Evolutionary conservation across 257 asterid species (phyloP).

Genomic region (Asclepias syriaca): DNA sequence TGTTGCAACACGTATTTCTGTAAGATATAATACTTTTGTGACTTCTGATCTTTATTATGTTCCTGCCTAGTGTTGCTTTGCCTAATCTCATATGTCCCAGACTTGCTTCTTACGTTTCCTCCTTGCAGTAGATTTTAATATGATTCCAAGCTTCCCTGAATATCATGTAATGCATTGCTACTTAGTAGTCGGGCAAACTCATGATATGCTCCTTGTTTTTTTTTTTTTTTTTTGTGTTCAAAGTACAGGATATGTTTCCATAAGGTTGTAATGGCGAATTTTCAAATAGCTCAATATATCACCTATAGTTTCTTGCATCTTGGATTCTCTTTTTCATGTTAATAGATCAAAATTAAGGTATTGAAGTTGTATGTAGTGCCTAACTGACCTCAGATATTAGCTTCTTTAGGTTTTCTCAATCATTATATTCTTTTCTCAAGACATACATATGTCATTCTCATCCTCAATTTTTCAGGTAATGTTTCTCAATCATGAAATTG

Average conservation of each 20-base stretch:
- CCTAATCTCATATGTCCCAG: background rate
- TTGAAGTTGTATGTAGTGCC: background rate
- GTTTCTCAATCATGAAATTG: slow-evolving; percentile 84
- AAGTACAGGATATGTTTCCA: background rate
- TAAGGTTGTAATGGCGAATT: background rate
- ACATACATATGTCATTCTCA: background rate
- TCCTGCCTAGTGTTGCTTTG: background rate
- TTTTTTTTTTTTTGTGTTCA: background rate
- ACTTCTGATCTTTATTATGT: background rate
- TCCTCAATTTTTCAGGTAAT: slow-evolving; percentile 60
- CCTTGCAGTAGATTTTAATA: background rate
- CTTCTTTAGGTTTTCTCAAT: background rate
- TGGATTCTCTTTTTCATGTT: background rate
- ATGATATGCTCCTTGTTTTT: background rate
- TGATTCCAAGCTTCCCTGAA: background rate
- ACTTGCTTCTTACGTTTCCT: background rate
- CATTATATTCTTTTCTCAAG: background rate
- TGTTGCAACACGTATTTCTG: slow-evolving; percentile 97
- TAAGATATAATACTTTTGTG: slow-evolving; percentile 24
- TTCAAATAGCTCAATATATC: background rate
- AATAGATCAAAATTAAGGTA: background rate
- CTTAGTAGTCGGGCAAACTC: background rate
- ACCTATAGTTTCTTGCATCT: background rate
- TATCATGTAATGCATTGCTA: background rate
- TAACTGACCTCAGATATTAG: background rate